Evolutionary conservation across 2,329 filamentous ascomycete genomes (phyloP).

Genomic region (Allantophomopsis cytisporea): DNA sequence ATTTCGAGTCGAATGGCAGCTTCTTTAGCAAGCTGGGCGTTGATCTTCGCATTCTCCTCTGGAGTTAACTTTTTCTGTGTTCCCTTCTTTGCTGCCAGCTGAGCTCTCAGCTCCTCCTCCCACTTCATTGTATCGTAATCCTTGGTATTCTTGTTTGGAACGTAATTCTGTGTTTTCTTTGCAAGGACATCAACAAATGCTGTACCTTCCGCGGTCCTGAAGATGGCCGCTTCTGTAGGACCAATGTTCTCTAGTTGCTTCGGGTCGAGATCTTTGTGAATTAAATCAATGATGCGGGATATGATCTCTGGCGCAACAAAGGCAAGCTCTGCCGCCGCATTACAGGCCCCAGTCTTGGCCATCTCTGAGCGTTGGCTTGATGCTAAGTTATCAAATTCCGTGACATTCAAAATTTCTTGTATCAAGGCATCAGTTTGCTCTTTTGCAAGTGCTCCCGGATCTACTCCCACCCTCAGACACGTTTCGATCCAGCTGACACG

Average conservation of each 20-base stretch:
- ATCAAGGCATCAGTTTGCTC: conserved; percentile 52
- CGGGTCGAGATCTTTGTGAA: conserved; percentile 60
- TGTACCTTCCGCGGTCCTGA: conserved; percentile 77
- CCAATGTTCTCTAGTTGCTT: conserved; percentile 59
- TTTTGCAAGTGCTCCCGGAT: conserved; percentile 67
- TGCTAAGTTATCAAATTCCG: conserved; percentile 38
- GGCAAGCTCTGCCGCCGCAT: conserved; percentile 77
- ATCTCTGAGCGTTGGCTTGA: conserved; percentile 20
- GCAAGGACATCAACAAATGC: conserved; percentile 83
- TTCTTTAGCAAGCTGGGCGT: conserved; percentile 82
- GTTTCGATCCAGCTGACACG: conserved; percentile 78
- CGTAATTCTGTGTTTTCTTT: conserved; percentile 56
- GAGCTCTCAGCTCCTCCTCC: conserved; percentile 82
- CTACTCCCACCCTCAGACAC: conserved; percentile 65
- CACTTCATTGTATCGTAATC: conserved; percentile 95
- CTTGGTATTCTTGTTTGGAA: conserved; percentile 79
- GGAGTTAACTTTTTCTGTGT: conserved; percentile 79
- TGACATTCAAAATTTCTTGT: conserved; percentile 44
- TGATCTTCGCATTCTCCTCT: conserved; percentile 83
- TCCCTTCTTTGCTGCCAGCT: conserved; percentile 88
- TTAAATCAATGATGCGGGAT: conserved; percentile 59
- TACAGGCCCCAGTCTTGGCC: conserved; percentile 61
- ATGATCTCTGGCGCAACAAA: conserved; percentile 83
- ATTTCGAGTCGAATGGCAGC: conserved; percentile 64
- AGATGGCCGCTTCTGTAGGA: conserved; percentile 83